Percentiles rank a stretch among this genome's conserved stretches.
Conservation (phyloP, 345 rosid species). For the Euphorbia peplus region DNA sequence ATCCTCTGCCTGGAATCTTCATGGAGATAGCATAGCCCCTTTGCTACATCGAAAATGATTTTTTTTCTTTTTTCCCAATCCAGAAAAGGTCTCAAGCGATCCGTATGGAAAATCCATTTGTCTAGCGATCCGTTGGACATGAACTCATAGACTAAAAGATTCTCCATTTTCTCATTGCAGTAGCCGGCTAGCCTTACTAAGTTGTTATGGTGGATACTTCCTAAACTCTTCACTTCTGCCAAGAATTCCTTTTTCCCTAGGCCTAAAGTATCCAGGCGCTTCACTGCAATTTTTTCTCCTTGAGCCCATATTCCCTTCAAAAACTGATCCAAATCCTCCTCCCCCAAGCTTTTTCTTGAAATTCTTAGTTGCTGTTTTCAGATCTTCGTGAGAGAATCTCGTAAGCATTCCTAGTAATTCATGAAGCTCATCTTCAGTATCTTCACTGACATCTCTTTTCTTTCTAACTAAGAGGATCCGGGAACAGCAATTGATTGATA, state of each 20-base stretch:
- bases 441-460: neutral
- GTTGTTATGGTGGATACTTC: constrained; percentile 5
- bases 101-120: constrained; percentile 7
- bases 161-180: neutral
- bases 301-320: constrained; percentile 5
- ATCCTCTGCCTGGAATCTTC: constrained; percentile 19
- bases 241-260: constrained; percentile 4
- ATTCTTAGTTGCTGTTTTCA: constrained; percentile 3
- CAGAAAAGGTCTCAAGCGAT: neutral
- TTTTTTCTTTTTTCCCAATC: neutral
- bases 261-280: neutral
- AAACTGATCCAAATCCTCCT: constrained; percentile 21
- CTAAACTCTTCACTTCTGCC: constrained; percentile 16
- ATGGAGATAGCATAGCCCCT: constrained; percentile 25
- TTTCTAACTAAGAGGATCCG: neutral
- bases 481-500: no score
- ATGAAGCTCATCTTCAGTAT: neutral
- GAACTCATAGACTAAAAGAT: neutral
- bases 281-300: constrained; percentile 17
- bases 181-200: neutral
- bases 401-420: neutral
- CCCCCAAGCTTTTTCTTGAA: constrained; percentile 8
- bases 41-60: constrained; percentile 6
- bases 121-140: constrained; percentile 9
- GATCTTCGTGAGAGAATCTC: constrained; percentile 13